Evolutionary conservation across 1,284 basidiomycete species (phyloP).

Genomic region (Austroboletus niveus): DNA sequence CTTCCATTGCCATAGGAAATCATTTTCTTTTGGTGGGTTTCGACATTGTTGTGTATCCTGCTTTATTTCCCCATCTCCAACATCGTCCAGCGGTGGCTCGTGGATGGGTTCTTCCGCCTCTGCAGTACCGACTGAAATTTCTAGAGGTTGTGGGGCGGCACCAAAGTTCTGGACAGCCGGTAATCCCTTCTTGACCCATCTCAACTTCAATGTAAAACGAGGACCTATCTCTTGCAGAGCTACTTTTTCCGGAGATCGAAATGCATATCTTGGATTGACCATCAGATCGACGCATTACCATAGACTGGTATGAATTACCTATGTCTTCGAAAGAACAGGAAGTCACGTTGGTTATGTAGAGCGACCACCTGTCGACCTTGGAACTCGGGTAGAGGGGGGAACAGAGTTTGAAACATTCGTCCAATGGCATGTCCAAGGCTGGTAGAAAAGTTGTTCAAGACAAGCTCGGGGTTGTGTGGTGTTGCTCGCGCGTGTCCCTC

Average conservation of each 20-base stretch:
- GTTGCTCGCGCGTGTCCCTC: conserved; percentile 93
- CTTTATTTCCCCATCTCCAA: conserved; percentile 13
- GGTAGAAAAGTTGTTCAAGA: conserved; percentile 95
- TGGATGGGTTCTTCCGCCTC: conserved; percentile 35
- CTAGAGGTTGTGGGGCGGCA: conserved; percentile 53
- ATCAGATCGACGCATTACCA: conserved; percentile 3
- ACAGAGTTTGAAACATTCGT: conserved; percentile 91
- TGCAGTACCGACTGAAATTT: conserved; percentile 57
- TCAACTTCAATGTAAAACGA: conserved; percentile 92
- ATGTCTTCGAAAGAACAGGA: conserved; percentile 95
- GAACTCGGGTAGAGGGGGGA: conserved; percentile 94
- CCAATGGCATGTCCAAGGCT: conserved; percentile 92
- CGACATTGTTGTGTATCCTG: conserved; percentile 10
- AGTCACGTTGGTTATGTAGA: conserved; percentile 97
- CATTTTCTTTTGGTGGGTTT: conserved; percentile 59
- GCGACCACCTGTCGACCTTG: conserved; percentile 97
- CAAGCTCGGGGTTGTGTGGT: conserved; percentile 92
- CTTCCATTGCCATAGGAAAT: conserved; percentile 82
- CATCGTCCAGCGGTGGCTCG: conserved; percentile 14
- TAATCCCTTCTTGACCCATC: conserved; percentile 86
- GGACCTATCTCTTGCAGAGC: conserved; percentile 98
- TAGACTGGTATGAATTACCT: conserved; percentile 47
- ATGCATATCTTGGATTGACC: conserved; percentile 71
- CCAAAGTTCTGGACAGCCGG: conserved; percentile 75
- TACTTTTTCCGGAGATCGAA: conserved; percentile 88